These are phyloP conservation scores for Aaosphaeria arxii DNA, from an alignment of 2,329 filamentous ascomycete species.

Conservation along the genomic window DNA sequence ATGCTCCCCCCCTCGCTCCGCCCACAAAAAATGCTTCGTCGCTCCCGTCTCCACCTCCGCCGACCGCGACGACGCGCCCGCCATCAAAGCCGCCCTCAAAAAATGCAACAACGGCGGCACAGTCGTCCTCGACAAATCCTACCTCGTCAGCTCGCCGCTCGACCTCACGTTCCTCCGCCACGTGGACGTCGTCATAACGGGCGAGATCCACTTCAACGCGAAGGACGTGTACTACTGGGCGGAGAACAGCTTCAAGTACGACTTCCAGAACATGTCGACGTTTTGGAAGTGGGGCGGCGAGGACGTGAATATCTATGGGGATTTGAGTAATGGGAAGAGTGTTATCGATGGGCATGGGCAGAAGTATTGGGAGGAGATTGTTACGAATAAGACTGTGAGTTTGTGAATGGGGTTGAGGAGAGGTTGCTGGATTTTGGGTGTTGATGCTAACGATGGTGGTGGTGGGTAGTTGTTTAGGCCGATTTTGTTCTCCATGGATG, in stretches of 20 bases:
- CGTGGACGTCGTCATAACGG: slow-evolving; percentile 55
- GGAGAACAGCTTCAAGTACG: slow-evolving; percentile 60
- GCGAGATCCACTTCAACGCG: slow-evolving; percentile 60
- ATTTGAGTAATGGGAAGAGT: slow-evolving; percentile 42
- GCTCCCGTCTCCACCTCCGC: slow-evolving; percentile 35
- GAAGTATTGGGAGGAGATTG: slow-evolving; percentile 61
- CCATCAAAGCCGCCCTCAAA: slow-evolving; percentile 55
- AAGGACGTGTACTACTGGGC: slow-evolving; percentile 70
- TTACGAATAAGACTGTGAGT: slow-evolving; percentile 46
- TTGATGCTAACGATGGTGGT: too few relatives aligned
- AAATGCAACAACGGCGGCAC: slow-evolving; percentile 63
- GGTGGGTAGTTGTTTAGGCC: slow-evolving; percentile 53
- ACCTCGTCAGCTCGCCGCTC: slow-evolving; percentile 62
- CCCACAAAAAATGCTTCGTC: background rate
- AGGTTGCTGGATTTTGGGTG: too few relatives aligned
- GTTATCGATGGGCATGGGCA: slow-evolving; percentile 62
- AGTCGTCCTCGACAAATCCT: slow-evolving; percentile 58
- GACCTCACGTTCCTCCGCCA: slow-evolving; percentile 63
- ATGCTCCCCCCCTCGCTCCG: background rate
- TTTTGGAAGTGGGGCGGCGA: slow-evolving; percentile 67
- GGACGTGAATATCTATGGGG: slow-evolving; percentile 67
- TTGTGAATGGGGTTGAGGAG: too few relatives aligned
- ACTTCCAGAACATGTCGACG: slow-evolving; percentile 64
- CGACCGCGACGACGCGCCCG: slow-evolving; percentile 47
- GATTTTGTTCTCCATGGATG: slow-evolving; percentile 57